A percentile compares a stretch with the other conserved stretches of the same genome.
Conservation (phyloP, 768 basidiomycete genomes). For the Trametes villosa region DNA sequence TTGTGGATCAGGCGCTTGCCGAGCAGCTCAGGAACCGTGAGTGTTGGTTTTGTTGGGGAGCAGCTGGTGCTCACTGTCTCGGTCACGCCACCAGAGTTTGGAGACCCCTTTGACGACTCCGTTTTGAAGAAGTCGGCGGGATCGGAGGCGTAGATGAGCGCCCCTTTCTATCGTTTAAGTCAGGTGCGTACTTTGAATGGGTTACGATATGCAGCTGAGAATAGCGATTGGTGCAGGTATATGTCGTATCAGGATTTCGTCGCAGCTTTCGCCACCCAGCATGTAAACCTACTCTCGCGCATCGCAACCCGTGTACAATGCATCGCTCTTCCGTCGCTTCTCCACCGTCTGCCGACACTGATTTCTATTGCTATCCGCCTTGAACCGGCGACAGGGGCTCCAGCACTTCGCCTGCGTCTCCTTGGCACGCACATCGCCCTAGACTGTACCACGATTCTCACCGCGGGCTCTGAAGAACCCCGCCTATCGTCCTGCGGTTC, state of each 20-base stretch:
- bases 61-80: background rate
- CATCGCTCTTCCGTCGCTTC: too few species aligned
- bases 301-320: conserved; percentile 11
- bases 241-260: background rate
- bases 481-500: background rate
- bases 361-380: background rate
- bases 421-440: background rate
- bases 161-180: background rate
- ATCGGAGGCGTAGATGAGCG: background rate
- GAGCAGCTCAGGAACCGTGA: conserved; percentile 27
- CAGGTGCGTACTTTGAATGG: too few species aligned
- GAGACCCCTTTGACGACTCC: conserved; percentile 37
- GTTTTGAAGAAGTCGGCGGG: conserved; percentile 28
- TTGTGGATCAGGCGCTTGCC: conserved; percentile 27
- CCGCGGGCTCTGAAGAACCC: background rate
- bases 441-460: background rate
- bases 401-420: background rate
- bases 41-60: background rate
- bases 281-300: conserved; percentile 1
- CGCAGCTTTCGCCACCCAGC: background rate
- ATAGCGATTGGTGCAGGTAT: background rate
- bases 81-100: conserved; percentile 27
- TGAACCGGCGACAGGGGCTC: background rate
- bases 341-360: background rate
- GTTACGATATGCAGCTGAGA: background rate